These are phyloP conservation scores for Hypholoma sublateritium DNA, from an alignment of 768 basidiomycete genomes.

Conservation along the genomic window DNA sequence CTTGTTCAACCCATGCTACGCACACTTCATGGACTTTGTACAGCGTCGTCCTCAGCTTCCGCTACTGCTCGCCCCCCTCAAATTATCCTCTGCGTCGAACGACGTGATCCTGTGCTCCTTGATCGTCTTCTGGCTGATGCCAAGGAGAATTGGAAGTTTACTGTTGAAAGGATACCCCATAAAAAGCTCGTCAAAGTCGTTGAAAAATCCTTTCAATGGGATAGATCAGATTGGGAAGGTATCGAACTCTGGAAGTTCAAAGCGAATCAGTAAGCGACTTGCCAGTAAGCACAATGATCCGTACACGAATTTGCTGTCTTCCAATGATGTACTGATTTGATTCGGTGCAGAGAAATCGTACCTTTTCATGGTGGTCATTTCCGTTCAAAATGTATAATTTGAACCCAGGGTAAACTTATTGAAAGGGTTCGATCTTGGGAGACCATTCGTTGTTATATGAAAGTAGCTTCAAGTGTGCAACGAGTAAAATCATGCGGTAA, in stretches of 20 bases:
- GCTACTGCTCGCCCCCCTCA: conserved; percentile 37
- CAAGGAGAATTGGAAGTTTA: conserved; percentile 52
- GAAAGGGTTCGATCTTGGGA: no score
- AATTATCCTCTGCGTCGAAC: conserved; percentile 69
- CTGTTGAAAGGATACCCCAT: conserved; percentile 54
- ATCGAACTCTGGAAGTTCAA: conserved; percentile 77
- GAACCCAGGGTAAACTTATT: no score
- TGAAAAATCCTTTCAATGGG: conserved; percentile 61
- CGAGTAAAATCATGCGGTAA: neutral
- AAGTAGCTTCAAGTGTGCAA: no score
- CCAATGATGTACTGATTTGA: no score
- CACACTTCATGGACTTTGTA: conserved; percentile 57
- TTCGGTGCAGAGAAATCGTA: no score
- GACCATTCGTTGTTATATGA: no score
- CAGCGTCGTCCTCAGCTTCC: conserved; percentile 29
- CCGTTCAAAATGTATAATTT: no score
- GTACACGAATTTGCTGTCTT: no score
- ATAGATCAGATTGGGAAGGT: conserved; percentile 72
- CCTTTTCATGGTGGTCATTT: no score
- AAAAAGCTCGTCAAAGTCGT: conserved; percentile 62
- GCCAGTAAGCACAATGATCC: neutral
- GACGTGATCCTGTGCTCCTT: conserved; percentile 69
- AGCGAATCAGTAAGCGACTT: conserved; percentile 17
- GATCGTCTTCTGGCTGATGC: conserved; percentile 60
- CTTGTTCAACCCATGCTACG: conserved; percentile 71